Base-by-base conservation (phyloP, 345 rosid species). In the Corchorus olitorius region DNA sequence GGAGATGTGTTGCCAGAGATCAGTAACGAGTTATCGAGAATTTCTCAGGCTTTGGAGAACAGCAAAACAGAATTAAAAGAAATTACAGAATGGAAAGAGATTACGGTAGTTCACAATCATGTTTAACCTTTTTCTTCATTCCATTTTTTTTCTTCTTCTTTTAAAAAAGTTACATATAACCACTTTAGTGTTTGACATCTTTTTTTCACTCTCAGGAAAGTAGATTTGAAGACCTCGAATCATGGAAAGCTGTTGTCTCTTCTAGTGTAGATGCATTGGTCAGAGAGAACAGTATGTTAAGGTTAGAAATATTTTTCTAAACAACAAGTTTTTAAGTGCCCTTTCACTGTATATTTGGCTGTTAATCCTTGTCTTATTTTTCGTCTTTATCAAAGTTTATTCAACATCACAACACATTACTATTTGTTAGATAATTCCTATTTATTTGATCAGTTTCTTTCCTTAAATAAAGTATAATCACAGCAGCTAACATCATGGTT, bases 271-370 rank as follows among this genome's bases (percentile, higher is more conserved):
- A 89, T 52, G 80, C 87, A 54, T 81, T 95, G 80, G 81, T 75
- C 49, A 66, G 82, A 84, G 98, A 94, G 81, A 93, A 90, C 73
- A 80, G 62, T 22, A 85, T 82, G 82, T 68, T 95, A 78, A 95
- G 99, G 99, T 90, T 78, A 81, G 90, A 76, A 69, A 59, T 72
- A 45, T 76, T 19, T 77, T 63, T 35, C 43, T 33, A 60, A 62
- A 49, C 20, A 45, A 19, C 46, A 50, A 75, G n/a, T 49, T 74
- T 60, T 7, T 8, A 7, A 43, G 2, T 33, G 37, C 19, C 27
- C 50, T 37, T 34, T 19, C 34, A 8, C 22, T 65, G n/a, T 10
- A 22, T 17, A 58, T 76, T 58, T 4, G 14, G 46, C 11, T 64
- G 7, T 34, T 35, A 2, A 43, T 58, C 48, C 45, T 35, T 45